Evolutionary conservation across 306 rosid genomes (phyloP).

Genomic region (Prinsepia uniflora): DNA sequence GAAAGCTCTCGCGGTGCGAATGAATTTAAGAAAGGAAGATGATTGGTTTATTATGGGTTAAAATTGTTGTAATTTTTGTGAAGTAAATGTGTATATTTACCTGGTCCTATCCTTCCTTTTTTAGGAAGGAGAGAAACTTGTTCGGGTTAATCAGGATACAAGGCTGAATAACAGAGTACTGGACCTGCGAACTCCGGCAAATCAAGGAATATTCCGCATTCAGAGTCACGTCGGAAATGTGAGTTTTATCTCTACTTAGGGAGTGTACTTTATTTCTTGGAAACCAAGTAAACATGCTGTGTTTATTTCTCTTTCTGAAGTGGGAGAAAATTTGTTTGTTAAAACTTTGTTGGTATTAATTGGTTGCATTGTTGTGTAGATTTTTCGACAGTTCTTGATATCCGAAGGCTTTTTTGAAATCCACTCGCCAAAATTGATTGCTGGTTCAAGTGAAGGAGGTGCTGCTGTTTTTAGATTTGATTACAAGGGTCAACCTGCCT

Average conservation of each 20-base stretch:
- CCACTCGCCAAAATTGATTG: slow-evolving; percentile 79
- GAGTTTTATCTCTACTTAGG: not conserved
- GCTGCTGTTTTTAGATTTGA: slow-evolving; percentile 84
- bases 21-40: not conserved
- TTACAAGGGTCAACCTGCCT: slow-evolving; percentile 83
- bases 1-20: slow-evolving; percentile 57
- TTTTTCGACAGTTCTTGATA: slow-evolving; percentile 63
- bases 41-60: not conserved
- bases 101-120: slow-evolving; percentile 23
- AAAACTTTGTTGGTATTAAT: not conserved
- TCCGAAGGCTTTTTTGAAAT: slow-evolving; percentile 54
- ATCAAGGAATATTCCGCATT: slow-evolving; percentile 74
- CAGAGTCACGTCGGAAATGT: slow-evolving; percentile 60
- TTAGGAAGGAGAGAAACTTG: slow-evolving; percentile 79
- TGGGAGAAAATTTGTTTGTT: not conserved
- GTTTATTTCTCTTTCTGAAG: not conserved
- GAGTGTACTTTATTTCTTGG: too few relatives aligned
- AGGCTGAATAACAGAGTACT: slow-evolving; percentile 68
- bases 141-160: slow-evolving; percentile 88
- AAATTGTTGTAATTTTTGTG: not conserved
- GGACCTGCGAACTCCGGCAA: slow-evolving; percentile 74
- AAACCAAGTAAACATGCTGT: not conserved
- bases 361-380: slow-evolving; percentile 39
- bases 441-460: slow-evolving; percentile 97
- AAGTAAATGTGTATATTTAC: slow-evolving; percentile 15